These are phyloP conservation scores for Penicillium sp. DNA, from an alignment of 2,329 filamentous ascomycete species.

Conservation along the genomic window DNA sequence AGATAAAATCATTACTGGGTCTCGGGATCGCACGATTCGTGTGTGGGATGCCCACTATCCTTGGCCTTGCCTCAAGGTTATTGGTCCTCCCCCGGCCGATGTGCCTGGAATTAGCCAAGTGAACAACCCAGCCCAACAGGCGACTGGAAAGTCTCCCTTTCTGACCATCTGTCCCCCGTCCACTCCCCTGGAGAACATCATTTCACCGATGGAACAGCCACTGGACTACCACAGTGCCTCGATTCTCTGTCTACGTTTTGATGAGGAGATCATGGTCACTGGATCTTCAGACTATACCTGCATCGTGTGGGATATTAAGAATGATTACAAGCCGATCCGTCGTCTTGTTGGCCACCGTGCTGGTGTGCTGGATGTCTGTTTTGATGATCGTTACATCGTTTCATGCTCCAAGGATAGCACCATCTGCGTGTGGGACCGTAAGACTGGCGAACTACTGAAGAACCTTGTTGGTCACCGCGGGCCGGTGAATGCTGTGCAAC, in stretches of 20 bases:
- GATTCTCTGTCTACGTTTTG: slow-evolving; percentile 92
- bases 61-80: slow-evolving; percentile 78
- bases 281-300: slow-evolving; percentile 90
- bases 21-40: slow-evolving; percentile 90
- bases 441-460: slow-evolving; percentile 71
- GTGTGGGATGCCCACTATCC: slow-evolving; percentile 89
- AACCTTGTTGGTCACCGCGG: slow-evolving; percentile 82
- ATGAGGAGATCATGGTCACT: slow-evolving; percentile 88
- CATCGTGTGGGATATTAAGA: slow-evolving; percentile 84
- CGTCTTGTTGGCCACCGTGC: slow-evolving; percentile 77
- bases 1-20: slow-evolving; percentile 94
- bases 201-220: slow-evolving; percentile 35
- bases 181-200: slow-evolving; percentile 58
- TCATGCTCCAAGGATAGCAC: slow-evolving; percentile 95
- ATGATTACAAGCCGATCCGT: slow-evolving; percentile 74
- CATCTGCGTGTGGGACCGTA: slow-evolving; percentile 92
- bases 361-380: slow-evolving; percentile 89
- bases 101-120: slow-evolving; percentile 40
- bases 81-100: slow-evolving; percentile 69
- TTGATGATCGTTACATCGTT: slow-evolving; percentile 88
- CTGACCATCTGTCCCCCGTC: slow-evolving; percentile 50
- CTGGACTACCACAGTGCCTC: slow-evolving; percentile 77
- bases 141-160: slow-evolving; percentile 43
- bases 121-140: slow-evolving; percentile 46
- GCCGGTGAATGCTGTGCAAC: slow-evolving; percentile 93